Evolutionary conservation across 108 stramenopile genomes (phyloP), one percentile per base, ranked within the genome.

Genomic region (Nitzschia sp.): DNA sequence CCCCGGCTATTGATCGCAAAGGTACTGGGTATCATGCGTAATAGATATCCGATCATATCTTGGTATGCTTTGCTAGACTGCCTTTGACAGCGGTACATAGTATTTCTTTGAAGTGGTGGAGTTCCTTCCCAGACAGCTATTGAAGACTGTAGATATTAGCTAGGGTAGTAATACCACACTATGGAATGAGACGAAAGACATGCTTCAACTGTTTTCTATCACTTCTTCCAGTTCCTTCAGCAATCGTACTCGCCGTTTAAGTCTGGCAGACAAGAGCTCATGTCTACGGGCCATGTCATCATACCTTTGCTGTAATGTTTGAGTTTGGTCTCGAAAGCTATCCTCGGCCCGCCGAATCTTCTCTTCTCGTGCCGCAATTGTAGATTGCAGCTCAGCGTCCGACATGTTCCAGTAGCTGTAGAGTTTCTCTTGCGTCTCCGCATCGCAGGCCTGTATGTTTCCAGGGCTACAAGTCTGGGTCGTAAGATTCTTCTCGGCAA

Each of bases 231-330:
- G 38, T 9, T 42, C 13, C 0, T 38, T 68, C 13, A 56, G 59
- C 27, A 70, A 21, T 32, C 42, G 29, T 17, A 70, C 21, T 25
- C 51, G 70, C 19, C 57, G 47, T 35, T 70, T 70, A 19, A 61
- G 59, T 26, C 24, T 48, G 13, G 70, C 70, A 28, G 61, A 53
- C 26, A 38, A 24, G 9, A 56, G 25, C 28, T 42, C 62, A 59
- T 64, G 62, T 28, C 19, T 49, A 26, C 34, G 47, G 4, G 71
- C 33, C n/a, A 45, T 9, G 17, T 54, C 19, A 32, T 72, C 54
- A 56, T 85, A 88, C 28, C 57, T 64, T 24, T 80, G 78, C 67
- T 88, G 87, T 25, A 88, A 64, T 38, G 77, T 70, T 49, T 81
- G 64, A 15, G 78, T 80, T 54, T 78, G 64, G 11, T 38, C 48